Conservation (phyloP, 192 early-diverging fungal genomes). For the Rhizoclosmatium sp. region DNA sequence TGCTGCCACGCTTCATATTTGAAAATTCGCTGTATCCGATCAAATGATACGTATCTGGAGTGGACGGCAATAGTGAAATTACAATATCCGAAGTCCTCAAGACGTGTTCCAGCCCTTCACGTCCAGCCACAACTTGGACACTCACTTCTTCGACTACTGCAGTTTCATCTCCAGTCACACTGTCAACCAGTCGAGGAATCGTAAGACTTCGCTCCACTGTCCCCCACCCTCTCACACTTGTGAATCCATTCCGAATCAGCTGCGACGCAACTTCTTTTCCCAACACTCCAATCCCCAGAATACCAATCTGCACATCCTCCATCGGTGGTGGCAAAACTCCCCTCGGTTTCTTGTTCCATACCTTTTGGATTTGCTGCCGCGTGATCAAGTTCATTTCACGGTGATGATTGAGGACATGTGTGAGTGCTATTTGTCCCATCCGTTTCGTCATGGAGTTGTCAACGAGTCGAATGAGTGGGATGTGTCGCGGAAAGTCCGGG, state of each 20-base stretch:
- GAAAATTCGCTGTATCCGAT: slow-evolving; percentile 19
- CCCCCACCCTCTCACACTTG: slow-evolving; percentile 18
- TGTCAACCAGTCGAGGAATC: neutral
- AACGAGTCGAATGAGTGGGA: slow-evolving; percentile 20
- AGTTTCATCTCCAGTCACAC: neutral
- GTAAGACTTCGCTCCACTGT: slow-evolving; percentile 6
- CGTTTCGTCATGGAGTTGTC: slow-evolving; percentile 18
- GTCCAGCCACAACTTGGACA: slow-evolving; percentile 2
- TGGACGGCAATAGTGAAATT: slow-evolving; percentile 3
- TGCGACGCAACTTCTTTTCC: neutral
- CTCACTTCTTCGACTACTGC: too few species aligned
- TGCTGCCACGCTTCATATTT: neutral
- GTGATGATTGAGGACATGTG: neutral
- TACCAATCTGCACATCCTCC: neutral
- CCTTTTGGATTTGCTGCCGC: slow-evolving; percentile 7
- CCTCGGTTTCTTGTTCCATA: slow-evolving; percentile 7
- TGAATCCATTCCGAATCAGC: slow-evolving; percentile 25
- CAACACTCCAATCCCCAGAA: slow-evolving; percentile 33
- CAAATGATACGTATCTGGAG: neutral
- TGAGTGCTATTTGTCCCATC: slow-evolving; percentile 25
- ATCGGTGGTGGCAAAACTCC: slow-evolving; percentile 14
- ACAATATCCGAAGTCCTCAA: neutral
- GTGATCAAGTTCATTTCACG: slow-evolving; percentile 5
- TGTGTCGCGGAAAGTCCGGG: neutral
- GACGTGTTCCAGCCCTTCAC: neutral